Conservation (phyloP, 2,329 filamentous ascomycete genomes). For the Ceratocystis eucalypticola region DNA sequence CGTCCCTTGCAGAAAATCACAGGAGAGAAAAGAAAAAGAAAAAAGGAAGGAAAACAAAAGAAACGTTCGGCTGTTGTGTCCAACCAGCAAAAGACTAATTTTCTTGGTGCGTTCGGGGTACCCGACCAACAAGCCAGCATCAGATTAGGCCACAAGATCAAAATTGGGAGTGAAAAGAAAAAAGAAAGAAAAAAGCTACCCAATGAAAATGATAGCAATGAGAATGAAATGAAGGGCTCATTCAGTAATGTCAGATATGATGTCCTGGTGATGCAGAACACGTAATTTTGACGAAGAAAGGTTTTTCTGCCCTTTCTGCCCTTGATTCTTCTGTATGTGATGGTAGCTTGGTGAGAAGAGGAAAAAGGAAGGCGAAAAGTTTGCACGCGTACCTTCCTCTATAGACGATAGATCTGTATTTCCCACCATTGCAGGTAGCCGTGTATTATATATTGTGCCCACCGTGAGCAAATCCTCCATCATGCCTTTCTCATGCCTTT, state of each 20-base stretch:
- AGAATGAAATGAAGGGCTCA: neutral
- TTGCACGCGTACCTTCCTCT: neutral
- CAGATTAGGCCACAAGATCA: constrained; percentile 6
- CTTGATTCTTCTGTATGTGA: neutral
- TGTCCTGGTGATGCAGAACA: too few species aligned
- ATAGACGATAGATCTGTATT: neutral
- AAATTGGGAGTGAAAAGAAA: neutral
- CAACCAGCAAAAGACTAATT: neutral
- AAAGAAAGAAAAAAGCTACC: neutral
- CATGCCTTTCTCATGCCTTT: too few species aligned
- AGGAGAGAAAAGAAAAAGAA: neutral
- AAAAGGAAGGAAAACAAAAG: neutral
- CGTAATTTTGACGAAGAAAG: neutral
- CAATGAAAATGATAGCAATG: neutral
- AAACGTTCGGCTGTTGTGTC: neutral
- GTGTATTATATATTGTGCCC: neutral
- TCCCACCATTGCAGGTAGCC: neutral
- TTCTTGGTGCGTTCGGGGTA: neutral
- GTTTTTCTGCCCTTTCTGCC: neutral
- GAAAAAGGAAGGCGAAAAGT: neutral
- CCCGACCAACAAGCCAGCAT: neutral
- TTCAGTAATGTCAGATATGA: too few species aligned
- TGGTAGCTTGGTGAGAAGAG: neutral
- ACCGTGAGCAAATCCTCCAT: neutral
- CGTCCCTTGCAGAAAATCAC: too few species aligned